These are phyloP conservation scores for Hypericum perforatum DNA, from an alignment of 345 rosid genomes.

Conservation along the genomic window DNA sequence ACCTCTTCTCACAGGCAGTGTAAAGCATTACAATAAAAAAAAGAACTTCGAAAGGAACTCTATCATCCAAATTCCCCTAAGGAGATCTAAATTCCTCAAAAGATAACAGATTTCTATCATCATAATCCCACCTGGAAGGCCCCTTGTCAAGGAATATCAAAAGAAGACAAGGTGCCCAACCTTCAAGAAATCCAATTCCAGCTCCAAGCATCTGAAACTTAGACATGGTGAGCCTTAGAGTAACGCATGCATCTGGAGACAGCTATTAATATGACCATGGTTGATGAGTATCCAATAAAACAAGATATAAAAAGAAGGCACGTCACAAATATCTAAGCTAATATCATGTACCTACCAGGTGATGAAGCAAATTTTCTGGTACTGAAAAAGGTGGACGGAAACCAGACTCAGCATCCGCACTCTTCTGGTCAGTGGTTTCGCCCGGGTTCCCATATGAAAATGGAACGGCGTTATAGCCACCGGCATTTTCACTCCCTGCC, in stretches of 20 bases:
- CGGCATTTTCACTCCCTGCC: constrained; percentile 23
- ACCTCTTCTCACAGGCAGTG: constrained; percentile 32
- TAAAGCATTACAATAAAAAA: constrained; percentile 37
- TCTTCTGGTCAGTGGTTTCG: constrained; percentile 31
- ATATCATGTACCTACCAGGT: constrained; percentile 52
- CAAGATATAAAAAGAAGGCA: constrained; percentile 17
- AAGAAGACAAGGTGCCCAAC: constrained; percentile 90
- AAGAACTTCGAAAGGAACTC: constrained; percentile 44
- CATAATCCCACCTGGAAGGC: constrained; percentile 96
- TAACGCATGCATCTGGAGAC: constrained; percentile 66
- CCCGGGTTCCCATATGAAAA: constrained; percentile 60
- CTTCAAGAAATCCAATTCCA: constrained; percentile 63
- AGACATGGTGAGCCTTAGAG: constrained; percentile 98
- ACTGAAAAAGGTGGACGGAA: constrained; percentile 69
- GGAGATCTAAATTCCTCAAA: constrained; percentile 38
- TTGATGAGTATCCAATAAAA: constrained; percentile 39
- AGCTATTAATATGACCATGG: constrained; percentile 44
- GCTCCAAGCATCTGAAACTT: constrained; percentile 99
- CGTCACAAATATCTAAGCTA: constrained; percentile 12
- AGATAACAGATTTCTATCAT: constrained; percentile 51
- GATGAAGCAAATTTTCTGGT: constrained; percentile 58
- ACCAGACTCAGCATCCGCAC: constrained; percentile 35
- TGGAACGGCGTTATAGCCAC: constrained; percentile 50
- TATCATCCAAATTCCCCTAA: constrained; percentile 50
- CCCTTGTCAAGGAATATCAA: constrained; percentile 82